Conservation (phyloP, 345 rosid genomes). For the Murraya paniculata region DNA sequence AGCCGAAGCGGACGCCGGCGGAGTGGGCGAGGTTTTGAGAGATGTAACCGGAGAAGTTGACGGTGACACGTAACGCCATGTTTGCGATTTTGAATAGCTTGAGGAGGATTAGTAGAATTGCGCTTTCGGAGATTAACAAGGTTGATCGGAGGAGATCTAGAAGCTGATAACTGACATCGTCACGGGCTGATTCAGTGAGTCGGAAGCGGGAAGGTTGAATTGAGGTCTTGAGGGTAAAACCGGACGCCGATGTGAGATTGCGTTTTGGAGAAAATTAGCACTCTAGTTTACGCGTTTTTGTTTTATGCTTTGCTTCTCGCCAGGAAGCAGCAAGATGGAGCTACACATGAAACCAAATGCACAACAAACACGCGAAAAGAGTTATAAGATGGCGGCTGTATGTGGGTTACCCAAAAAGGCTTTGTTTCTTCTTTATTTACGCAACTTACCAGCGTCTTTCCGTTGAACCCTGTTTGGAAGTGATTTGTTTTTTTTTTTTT, state of each 20-base stretch:
- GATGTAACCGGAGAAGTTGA: constrained; percentile 60
- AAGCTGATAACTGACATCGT: constrained; percentile 21
- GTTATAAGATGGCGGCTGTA: constrained; percentile 9
- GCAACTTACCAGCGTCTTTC: neutral
- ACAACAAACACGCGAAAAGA: too few species aligned
- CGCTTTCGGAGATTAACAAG: constrained; percentile 34
- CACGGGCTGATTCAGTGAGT: constrained; percentile 15
- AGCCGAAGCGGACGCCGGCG: constrained; percentile 48
- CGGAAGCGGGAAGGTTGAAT: constrained; percentile 30
- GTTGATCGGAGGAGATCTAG: constrained; percentile 30
- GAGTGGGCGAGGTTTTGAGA: constrained; percentile 56
- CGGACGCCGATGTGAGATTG: neutral
- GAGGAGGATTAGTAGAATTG: constrained; percentile 45
- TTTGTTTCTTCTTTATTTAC: constrained; percentile 24
- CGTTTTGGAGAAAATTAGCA: too few species aligned
- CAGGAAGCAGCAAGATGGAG: neutral
- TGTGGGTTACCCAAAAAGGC: neutral
- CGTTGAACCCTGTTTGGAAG: too few species aligned
- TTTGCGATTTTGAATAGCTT: constrained; percentile 28
- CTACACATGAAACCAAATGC: neutral
- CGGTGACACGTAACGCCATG: constrained; percentile 78
- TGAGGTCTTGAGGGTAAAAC: constrained; percentile 3
- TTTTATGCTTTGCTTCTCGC: neutral
- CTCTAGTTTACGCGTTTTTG: neutral
- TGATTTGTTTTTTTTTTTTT: too few species aligned